Base-by-base conservation (phyloP, 2,329 filamentous ascomycete genomes). In the Neofusicoccum laricinum region DNA sequence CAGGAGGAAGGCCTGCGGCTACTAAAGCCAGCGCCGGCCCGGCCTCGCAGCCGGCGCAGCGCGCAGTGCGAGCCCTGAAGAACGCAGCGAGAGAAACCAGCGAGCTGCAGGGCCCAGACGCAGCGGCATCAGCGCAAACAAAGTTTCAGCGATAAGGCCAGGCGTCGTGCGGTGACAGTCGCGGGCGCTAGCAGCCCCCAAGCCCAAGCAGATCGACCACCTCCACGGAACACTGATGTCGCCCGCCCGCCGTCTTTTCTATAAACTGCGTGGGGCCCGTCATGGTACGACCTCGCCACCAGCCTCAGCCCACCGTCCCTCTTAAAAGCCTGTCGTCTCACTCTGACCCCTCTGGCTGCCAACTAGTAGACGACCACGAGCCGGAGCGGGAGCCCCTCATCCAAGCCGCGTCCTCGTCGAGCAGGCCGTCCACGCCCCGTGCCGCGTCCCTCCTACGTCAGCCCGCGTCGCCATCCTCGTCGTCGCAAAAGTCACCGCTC, bases 361-460 rank as follows among this genome's bases (percentile, higher is more conserved):
- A 8, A 17, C 21, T 19, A 59, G 55, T 4, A 34, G 40, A 36
- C 40, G 25, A 21, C 40, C 7, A 43, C 30, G 38, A 53, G 48
- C 38, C 61, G 34, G 61, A 63, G 50, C 49, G 61, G 49, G 49
- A 55, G 32, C 61, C 61, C 32, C 50, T 64, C 38, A 49, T 64
- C 50, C 43, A 15, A 5, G 7, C 15, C n/a, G 21, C 41, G 8
- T 6, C 50, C 49, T 57, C 61, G 49, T 48, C 21, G 19, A 53
- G 25, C 49, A 40, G 43, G 17, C 38, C 58, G 19, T 50, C 48
- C 2, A 43, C 45, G 41, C 59, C 59, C 11, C 46, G 32, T 62
- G 32, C 38, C 11, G 53, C 53, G 7, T 50, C 50, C 41, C 61
- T 38, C 50, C 61, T 57, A 57, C 62, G 62, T 58, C 50, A 58